Evolutionary conservation across 2,329 filamentous ascomycete genomes (phyloP).

Genomic region (Colletotrichum caudatum): DNA sequence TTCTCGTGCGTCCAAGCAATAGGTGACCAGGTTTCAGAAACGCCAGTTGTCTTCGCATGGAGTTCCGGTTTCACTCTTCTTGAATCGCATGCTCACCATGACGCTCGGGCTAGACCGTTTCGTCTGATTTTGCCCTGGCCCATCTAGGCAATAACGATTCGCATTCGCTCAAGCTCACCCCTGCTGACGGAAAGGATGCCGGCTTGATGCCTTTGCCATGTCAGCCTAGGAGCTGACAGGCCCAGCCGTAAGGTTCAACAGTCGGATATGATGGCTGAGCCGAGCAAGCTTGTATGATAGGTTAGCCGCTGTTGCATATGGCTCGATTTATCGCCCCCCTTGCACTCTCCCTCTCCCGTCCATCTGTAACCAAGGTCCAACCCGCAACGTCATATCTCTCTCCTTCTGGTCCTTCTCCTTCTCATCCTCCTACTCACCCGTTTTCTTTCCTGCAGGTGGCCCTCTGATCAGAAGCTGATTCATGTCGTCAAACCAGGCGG

Average conservation of each 20-base stretch:
- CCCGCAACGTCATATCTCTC: conserved; percentile 28
- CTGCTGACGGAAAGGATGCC: conserved; percentile 17
- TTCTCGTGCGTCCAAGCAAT: conserved; percentile 19
- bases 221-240: conserved; percentile 23
- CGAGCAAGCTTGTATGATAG: conserved; percentile 17
- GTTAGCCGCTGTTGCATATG: no score
- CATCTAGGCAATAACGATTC: conserved; percentile 29
- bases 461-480: conserved; percentile 9
- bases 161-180: conserved; percentile 27
- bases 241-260: conserved; percentile 26
- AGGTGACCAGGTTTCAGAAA: conserved; percentile 36
- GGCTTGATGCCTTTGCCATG: neutral
- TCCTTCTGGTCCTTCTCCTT: neutral
- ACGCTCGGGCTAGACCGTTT: conserved; percentile 34
- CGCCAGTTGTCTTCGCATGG: conserved; percentile 36
- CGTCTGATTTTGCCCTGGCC: conserved; percentile 27
- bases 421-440: neutral
- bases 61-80: conserved; percentile 39
- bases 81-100: neutral
- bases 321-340: neutral
- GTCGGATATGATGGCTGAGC: conserved; percentile 17
- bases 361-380: conserved; percentile 9
- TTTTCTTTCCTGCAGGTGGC: neutral
- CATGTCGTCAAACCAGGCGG: conserved; percentile 28
- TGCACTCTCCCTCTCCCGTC: neutral